A percentile compares a stretch with the other conserved stretches of the same genome.
These are phyloP conservation scores for Rachicladosporium sp. DNA, from an alignment of 2,329 filamentous ascomycete species.

Conservation along the genomic window DNA sequence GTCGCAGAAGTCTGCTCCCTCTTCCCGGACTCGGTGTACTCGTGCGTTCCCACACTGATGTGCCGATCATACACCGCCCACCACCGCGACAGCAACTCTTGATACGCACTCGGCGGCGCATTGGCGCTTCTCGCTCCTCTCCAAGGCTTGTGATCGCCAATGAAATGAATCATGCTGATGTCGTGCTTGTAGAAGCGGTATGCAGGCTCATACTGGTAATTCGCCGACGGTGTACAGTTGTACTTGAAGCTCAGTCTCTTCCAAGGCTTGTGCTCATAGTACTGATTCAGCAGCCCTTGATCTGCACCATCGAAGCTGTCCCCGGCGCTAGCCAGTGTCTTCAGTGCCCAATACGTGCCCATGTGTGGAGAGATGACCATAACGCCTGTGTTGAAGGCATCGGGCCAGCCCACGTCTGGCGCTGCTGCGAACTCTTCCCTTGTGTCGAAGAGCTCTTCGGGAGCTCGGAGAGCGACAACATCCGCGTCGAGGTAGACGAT, in stretches of 20 bases:
- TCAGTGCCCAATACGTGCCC: constrained; percentile 76
- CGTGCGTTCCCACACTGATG: constrained; percentile 40
- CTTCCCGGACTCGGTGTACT: constrained; percentile 8
- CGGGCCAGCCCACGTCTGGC: constrained; percentile 95
- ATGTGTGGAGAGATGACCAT: constrained; percentile 82
- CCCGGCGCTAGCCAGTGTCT: constrained; percentile 70
- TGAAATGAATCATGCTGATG: constrained; percentile 89
- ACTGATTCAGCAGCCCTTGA: constrained; percentile 88
- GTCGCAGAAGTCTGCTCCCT: constrained; percentile 5
- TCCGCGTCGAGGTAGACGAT: constrained; percentile 95
- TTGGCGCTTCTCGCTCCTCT: constrained; percentile 26
- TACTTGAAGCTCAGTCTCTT: constrained; percentile 88
- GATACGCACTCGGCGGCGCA: constrained; percentile 52
- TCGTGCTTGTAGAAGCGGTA: constrained; percentile 85
- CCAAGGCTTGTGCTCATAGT: constrained; percentile 66
- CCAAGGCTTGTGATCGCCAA: constrained; percentile 88
- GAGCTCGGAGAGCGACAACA: constrained; percentile 76
- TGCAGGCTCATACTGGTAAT: constrained; percentile 94
- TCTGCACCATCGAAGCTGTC: constrained; percentile 96
- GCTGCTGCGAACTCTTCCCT: constrained; percentile 55
- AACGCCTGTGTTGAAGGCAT: constrained; percentile 95
- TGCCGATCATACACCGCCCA: constrained; percentile 91
- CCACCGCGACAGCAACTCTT: constrained; percentile 78
- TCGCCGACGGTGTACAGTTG: constrained; percentile 91
- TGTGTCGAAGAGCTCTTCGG: constrained; percentile 78